A percentile compares a stretch with the other conserved stretches of the same genome.
phyloP scores from a whole-genome alignment of 805 yeast species.

The Yamadazyma endophytica region DNA sequence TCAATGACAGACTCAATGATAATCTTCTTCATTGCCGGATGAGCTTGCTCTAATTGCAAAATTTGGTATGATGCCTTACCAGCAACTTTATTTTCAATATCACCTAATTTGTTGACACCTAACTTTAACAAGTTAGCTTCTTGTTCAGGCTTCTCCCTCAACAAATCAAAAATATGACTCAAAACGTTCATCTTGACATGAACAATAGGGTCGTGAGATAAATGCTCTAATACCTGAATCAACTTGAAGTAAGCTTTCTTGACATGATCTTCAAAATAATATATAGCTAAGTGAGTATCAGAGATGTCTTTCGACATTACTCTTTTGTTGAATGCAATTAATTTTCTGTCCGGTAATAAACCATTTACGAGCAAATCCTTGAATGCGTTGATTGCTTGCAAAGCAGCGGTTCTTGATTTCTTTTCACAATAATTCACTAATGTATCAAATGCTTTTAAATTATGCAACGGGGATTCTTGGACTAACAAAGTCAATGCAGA shows the following conservation, averaged over 20 bases:
- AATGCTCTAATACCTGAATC: slow-evolving; percentile 68
- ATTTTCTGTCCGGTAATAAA: slow-evolving; percentile 79
- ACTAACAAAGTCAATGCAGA: slow-evolving; percentile 88
- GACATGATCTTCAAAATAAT: slow-evolving; percentile 85
- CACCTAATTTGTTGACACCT: slow-evolving; percentile 94
- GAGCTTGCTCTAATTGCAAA: slow-evolving; percentile 78
- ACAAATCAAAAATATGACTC: slow-evolving; percentile 71
- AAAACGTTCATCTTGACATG: slow-evolving; percentile 80
- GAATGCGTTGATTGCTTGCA: slow-evolving; percentile 84
- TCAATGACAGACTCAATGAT: slow-evolving; percentile 79
- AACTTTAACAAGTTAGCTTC: slow-evolving; percentile 85
- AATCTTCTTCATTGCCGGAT: slow-evolving; percentile 91
- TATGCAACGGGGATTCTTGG: slow-evolving; percentile 94
- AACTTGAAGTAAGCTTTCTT: slow-evolving; percentile 74
- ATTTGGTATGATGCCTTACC: slow-evolving; percentile 83
- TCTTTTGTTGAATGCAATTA: slow-evolving; percentile 69
- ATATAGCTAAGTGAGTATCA: slow-evolving; percentile 58
- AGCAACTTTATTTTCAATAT: slow-evolving; percentile 82
- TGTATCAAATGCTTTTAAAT: slow-evolving; percentile 76
- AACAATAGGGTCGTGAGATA: slow-evolving; percentile 87
- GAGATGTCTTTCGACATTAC: slow-evolving; percentile 48
- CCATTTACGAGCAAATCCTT: slow-evolving; percentile 86
- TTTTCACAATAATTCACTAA: slow-evolving; percentile 76
- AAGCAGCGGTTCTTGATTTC: slow-evolving; percentile 88
- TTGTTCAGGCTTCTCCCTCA: slow-evolving; percentile 90